Conservation (phyloP, 2,329 filamentous ascomycete species). For the Proliferodiscus dingleyae region DNA sequence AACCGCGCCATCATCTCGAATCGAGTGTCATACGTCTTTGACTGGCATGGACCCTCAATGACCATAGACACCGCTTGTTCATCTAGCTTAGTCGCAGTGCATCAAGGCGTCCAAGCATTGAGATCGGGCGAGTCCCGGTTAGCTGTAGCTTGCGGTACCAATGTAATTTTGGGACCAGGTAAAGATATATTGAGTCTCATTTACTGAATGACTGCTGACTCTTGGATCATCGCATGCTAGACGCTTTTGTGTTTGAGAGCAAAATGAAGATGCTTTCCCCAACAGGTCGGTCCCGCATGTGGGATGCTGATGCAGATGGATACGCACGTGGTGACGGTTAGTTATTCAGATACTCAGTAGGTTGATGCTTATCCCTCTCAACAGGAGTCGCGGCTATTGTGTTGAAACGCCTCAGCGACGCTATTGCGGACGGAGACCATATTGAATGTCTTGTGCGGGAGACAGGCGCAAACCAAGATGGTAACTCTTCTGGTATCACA, state of each 20-base stretch:
- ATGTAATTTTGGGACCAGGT: slow-evolving; percentile 3
- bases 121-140: slow-evolving; percentile 14
- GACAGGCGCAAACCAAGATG: slow-evolving; percentile 48
- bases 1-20: slow-evolving; percentile 41
- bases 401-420: slow-evolving; percentile 53
- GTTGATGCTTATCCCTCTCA: no score
- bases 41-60: slow-evolving; percentile 36
- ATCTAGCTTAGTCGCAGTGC: slow-evolving; percentile 33
- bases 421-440: slow-evolving; percentile 52
- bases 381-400: slow-evolving; percentile 53
- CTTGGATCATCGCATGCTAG: no score
- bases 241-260: no score
- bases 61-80: slow-evolving; percentile 45
- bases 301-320: slow-evolving; percentile 54
- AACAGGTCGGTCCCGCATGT: slow-evolving; percentile 40
- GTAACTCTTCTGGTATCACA: slow-evolving; percentile 51
- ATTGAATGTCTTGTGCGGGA: slow-evolving; percentile 51
- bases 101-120: slow-evolving; percentile 8
- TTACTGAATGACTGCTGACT: no score
- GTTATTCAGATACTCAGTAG: no score
- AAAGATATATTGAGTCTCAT: no score
- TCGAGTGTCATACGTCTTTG: slow-evolving; percentile 36
- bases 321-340: slow-evolving; percentile 62
- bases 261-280: slow-evolving; percentile 40
- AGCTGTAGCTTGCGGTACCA: slow-evolving; percentile 17